phyloP scores from a whole-genome alignment of 2,329 filamentous ascomycete genomes.

The Celoporthe dispersa region DNA sequence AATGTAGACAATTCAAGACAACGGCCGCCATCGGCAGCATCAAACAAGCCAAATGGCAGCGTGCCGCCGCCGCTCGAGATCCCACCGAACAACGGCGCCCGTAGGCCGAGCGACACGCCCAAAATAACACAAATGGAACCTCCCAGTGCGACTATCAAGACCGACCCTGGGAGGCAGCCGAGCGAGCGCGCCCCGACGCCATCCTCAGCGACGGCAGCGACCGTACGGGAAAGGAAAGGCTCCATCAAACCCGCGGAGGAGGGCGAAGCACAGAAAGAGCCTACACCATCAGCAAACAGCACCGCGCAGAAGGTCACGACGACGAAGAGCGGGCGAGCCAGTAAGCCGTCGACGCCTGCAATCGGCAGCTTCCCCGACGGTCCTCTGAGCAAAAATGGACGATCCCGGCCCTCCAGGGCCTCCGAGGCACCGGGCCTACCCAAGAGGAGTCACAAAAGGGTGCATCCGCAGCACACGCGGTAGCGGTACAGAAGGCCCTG shows the following conservation, averaged over 20 bases:
- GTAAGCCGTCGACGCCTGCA: constrained; percentile 69
- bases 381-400: constrained; percentile 40
- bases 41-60: constrained; percentile 64
- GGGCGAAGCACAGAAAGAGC: constrained; percentile 47
- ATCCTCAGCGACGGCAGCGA: constrained; percentile 33
- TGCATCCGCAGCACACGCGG: constrained; percentile 45
- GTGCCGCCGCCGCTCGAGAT: constrained; percentile 44
- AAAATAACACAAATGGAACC: constrained; percentile 55
- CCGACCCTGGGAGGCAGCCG: constrained; percentile 33
- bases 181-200: constrained; percentile 28
- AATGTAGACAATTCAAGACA: constrained; percentile 57
- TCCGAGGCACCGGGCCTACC: constrained; percentile 41
- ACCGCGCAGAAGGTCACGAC: constrained; percentile 46
- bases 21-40: constrained; percentile 62
- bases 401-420: constrained; percentile 59
- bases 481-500: constrained; percentile 44
- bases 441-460: constrained; percentile 68
- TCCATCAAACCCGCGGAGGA: constrained; percentile 47
- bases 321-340: constrained; percentile 65
- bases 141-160: constrained; percentile 43
- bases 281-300: constrained; percentile 43
- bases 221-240: constrained; percentile 37
- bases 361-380: constrained; percentile 62
- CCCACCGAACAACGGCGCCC: constrained; percentile 38
- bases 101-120: constrained; percentile 45